Evolutionary conservation across 2,329 filamentous ascomycete genomes (phyloP).

Genomic region (Botrytis aclada): DNA sequence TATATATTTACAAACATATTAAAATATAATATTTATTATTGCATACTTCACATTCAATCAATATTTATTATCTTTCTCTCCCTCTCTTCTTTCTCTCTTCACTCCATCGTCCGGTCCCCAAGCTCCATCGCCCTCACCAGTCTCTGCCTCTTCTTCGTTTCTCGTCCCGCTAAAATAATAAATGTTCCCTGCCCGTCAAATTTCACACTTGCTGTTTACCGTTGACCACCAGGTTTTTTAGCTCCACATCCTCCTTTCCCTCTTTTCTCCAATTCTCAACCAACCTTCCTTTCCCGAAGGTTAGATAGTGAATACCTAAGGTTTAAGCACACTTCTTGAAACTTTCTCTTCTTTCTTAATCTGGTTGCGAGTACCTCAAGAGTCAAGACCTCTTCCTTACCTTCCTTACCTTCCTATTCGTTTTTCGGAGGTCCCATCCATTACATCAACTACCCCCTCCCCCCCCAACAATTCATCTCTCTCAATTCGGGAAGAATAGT

Average conservation of each 20-base stretch:
- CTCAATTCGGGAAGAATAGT: constrained; percentile 33
- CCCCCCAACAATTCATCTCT: constrained; percentile 53
- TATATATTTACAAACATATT: neutral
- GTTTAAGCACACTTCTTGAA: neutral
- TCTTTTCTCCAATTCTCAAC: constrained; percentile 6
- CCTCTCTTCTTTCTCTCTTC: neutral
- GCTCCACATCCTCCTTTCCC: constrained; percentile 17
- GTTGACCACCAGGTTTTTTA: constrained; percentile 17
- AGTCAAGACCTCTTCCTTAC: constrained; percentile 46
- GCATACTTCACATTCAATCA: neutral
- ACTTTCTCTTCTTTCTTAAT: constrained; percentile 18
- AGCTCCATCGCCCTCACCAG: neutral
- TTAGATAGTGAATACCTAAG: constrained; percentile 7
- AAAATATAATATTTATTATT: neutral
- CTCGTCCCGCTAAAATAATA: constrained; percentile 16
- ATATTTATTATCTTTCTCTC: neutral
- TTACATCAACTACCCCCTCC: constrained; percentile 40
- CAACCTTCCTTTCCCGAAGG: neutral
- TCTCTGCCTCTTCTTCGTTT: neutral
- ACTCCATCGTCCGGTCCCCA: neutral
- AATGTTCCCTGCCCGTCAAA: constrained; percentile 17
- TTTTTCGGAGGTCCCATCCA: constrained; percentile 48
- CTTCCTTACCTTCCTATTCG: constrained; percentile 62
- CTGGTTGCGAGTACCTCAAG: constrained; percentile 28
- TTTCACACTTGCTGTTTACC: constrained; percentile 17